Conservation (phyloP, 2,329 filamentous ascomycete genomes). For the Ophiostoma sp. region DNA sequence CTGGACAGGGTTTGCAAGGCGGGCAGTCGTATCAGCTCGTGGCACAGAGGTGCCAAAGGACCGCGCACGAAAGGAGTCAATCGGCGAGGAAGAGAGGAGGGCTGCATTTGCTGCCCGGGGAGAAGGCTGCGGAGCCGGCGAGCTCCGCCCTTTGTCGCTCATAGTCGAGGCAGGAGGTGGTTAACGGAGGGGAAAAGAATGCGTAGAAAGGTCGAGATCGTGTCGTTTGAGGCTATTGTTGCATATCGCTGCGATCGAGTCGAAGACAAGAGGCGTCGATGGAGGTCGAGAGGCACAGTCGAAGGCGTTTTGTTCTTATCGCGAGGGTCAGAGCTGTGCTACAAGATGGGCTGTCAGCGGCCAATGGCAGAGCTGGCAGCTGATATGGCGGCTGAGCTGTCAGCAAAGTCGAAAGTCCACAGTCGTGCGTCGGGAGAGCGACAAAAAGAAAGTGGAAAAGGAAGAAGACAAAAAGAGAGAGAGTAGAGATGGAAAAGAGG, state of each 20-base stretch:
- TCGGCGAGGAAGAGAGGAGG: slow-evolving; percentile 50
- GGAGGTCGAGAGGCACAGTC: not conserved
- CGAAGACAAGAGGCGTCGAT: not conserved
- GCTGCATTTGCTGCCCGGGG: slow-evolving; percentile 41
- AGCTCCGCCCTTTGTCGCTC: slow-evolving; percentile 29
- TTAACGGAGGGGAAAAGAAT: not conserved
- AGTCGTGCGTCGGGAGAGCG: not conserved
- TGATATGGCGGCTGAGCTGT: slow-evolving; percentile 15
- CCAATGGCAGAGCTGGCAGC: slow-evolving; percentile 24
- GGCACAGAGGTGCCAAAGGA: slow-evolving; percentile 55
- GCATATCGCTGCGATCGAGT: slow-evolving; percentile 15
- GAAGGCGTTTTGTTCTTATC: slow-evolving; percentile 1
- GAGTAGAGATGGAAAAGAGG: not conserved
- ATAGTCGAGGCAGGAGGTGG: slow-evolving; percentile 10
- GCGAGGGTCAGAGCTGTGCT: not conserved
- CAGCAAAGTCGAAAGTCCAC: not conserved
- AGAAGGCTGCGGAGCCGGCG: slow-evolving; percentile 28
- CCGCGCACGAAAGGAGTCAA: slow-evolving; percentile 46
- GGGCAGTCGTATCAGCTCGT: slow-evolving; percentile 61
- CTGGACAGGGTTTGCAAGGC: slow-evolving; percentile 59
- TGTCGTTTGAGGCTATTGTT: not conserved
- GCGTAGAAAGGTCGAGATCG: not conserved
- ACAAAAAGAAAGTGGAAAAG: not conserved
- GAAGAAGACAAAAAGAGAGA: not conserved
- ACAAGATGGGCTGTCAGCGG: not conserved